Conservation (phyloP, 2,329 filamentous ascomycete genomes). For the Teratosphaeria gauchensis region DNA sequence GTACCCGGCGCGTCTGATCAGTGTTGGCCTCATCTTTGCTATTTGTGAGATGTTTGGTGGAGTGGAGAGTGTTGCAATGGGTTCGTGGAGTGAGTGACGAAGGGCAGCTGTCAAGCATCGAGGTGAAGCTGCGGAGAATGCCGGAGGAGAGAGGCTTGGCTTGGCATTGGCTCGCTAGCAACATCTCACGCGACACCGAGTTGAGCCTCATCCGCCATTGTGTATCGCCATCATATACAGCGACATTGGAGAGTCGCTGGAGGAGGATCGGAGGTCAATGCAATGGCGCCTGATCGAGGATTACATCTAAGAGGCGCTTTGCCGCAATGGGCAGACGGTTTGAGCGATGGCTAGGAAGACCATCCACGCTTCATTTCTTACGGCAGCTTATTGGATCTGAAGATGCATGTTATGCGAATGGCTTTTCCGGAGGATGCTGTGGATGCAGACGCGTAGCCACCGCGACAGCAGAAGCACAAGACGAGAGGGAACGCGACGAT, state of each 20-base stretch:
- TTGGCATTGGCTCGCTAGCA: neutral
- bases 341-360: constrained; percentile 37
- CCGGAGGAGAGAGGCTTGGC: constrained; percentile 1
- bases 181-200: neutral
- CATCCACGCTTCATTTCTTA: constrained; percentile 32
- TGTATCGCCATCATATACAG: neutral
- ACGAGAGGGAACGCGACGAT: neutral
- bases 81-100: neutral
- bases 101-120: neutral
- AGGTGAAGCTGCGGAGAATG: constrained; percentile 1
- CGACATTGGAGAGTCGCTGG: neutral
- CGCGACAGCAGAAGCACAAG: neutral
- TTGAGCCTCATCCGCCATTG: neutral
- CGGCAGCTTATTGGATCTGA: constrained; percentile 19
- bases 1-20: constrained; percentile 36
- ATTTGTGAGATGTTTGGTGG: constrained; percentile 1
- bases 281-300: constrained; percentile 27
- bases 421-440: neutral
- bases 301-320: constrained; percentile 7
- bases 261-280: constrained; percentile 6
- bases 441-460: neutral
- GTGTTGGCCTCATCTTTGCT: constrained; percentile 20
- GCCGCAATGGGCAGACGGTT: constrained; percentile 36
- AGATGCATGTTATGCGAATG: neutral
- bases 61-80: neutral